Evolutionary conservation across 2,329 filamentous ascomycete genomes (phyloP), one percentile per base, ranked within the genome.

Genomic region (Hymenoscyphus repandus): DNA sequence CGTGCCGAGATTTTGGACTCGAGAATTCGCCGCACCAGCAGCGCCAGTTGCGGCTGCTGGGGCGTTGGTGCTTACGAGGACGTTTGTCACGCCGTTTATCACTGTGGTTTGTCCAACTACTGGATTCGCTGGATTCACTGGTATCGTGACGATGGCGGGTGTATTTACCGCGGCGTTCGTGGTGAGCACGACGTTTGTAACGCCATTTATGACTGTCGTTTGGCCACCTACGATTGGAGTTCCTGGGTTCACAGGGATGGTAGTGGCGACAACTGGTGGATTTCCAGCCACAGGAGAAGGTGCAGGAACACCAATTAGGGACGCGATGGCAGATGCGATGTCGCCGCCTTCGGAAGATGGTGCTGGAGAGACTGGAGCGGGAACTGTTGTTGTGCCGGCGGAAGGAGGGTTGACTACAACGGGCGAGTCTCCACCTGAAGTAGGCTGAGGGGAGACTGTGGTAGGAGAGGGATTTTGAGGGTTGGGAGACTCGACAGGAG

Each of bases 251-350:
- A 22, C 20, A 6, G 39, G 18, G 9, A 41, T 10, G 6, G 39
- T 40, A 6, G 22, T 27, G 7, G 20, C 40, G 11, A 43, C 20
- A 7, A 15, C 31, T 33, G 41, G 27, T 5, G 43, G 11, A 17
- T 27, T 17, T 32, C n/a, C 9, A 34, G 9, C 11, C 7, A 27
- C 22, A 27, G 22, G 22, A 17, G 17, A 17, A 11, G 38, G 38
- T 5, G 13, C 13, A 3, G 38, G 32, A 15, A 20, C n/a, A 13
- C 47, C 47, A 17, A 44, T 44, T 22, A 49, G n/a, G 15, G 47
- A 49, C 13, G 47, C 47, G 32, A 49, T 49, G 15, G 32, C 32
- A 17, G 47, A 44, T 6, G 33, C 40, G 12, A 50, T 30, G n/a
- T 20, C 7, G 9, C 30, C 33, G 2, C 37, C 33, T 27, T 18